Base-by-base conservation (phyloP, 768 basidiomycete species). In the Mycena metata region DNA sequence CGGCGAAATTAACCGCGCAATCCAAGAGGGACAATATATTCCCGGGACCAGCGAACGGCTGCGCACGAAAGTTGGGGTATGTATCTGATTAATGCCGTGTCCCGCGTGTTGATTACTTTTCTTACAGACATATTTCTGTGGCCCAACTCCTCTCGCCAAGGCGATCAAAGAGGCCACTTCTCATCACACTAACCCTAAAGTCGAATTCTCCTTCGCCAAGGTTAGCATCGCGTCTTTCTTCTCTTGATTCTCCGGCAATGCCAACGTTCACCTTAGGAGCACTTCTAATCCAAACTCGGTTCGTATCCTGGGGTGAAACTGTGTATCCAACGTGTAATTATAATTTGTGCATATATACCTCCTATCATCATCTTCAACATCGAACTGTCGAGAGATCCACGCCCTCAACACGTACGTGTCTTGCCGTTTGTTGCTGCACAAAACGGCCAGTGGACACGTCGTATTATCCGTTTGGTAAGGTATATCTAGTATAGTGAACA, bases 41-140 rank as follows among this genome's bases (percentile, higher is more conserved):
- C 89, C 93, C n/a, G 93, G 94, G 33, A 84, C 85, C 67, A 92
- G 88, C 69, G 86, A 91, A 5, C 92, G 93, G 72, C 80, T 96
- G 60, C 93, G 88, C 81, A 95, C 92, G 49, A 92, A 86, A 77
- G 91, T 98, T 70, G 93, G 89, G 39, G 93, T 95, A 79, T 76
- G 91, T 84, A 5, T 39, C 15, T 56, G 42, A 39, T 60, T 61
- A 64, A 46, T 61, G 17, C 8, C 33, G 5, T 39, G 26, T 45
- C 70, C 39, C 30, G 30, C 30, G 30, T 30, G 30, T 8, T 1
- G 3, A n/a, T 45, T 17, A 1, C 19, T 46, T 61, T 23, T 61
- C 43, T 43, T 65, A n/a, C 58, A 92, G 91, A 94, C 94, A 11
- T 96, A 94, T 81, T 96, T 95, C 84, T 96, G 95, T 75, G 95